Base-by-base conservation (phyloP, 306 rosid species). In the Fagus crenata region DNA sequence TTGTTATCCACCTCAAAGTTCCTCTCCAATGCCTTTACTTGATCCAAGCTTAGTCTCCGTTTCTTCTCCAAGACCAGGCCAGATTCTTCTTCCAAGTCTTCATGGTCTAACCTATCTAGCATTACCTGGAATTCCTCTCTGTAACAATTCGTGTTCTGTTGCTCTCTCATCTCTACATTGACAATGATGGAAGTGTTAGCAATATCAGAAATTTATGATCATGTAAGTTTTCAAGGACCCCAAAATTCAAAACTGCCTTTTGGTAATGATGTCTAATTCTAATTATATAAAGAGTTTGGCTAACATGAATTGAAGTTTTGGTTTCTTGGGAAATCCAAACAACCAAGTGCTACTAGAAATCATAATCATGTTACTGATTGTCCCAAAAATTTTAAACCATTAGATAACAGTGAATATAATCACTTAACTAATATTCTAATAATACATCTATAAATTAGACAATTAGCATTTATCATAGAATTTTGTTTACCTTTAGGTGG, bases 81-180 rank as follows among this genome's bases (percentile, higher is more conserved):
- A 39, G 46, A 32, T 63, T 88, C 92, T 71, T 89, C 90, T 35
- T 73, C 76, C 42, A 77, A 32, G 28, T 91, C 97, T 81, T 91
- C 97, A 78, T 89, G 87, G 31, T 89, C 90, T 39, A 89, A 80
- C 73, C 87, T 85, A 56, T 91, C 86, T 37, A 91, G 74, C 92
- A 91, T 89, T 82, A 87, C 91, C 75, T 87, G 93, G 61, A 91
- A 91, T 28, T 91, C 97, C 73, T 82, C 87, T 81, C 93, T 88
- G 58, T 89, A 91, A 32, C 89, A 88, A 17, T 81, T 37, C 1
- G 22, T 41, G 36, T 18, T 40, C 8, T 67, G 79, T 55, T 53
- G 68, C 35, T 41, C 56, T 13, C 67, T 59, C 22, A 80, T 71
- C 70, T 81, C 96, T 84, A 59, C 75, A 60, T 68, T 15, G 13